Conservation (phyloP, 2,329 filamentous ascomycete species). For the Penicillium expansum region DNA sequence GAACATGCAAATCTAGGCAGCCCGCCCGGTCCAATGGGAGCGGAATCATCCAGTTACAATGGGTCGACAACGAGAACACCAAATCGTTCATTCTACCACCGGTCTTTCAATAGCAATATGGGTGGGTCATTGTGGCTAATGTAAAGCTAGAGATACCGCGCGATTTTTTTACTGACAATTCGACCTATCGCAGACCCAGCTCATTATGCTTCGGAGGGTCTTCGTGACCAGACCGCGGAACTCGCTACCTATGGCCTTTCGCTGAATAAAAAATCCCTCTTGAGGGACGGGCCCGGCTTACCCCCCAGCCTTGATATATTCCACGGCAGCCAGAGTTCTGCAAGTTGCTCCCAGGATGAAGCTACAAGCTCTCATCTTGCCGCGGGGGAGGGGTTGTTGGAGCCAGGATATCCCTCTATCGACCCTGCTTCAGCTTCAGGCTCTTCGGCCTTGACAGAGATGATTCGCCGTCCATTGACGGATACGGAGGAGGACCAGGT, state of each 20-base stretch:
- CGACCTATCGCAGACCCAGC: constrained; percentile 61
- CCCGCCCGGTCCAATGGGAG: constrained; percentile 25
- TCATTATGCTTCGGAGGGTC: constrained; percentile 69
- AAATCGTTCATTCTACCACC: constrained; percentile 45
- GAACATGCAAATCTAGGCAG: constrained; percentile 32
- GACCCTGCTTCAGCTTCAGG: constrained; percentile 34
- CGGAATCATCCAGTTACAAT: constrained; percentile 31
- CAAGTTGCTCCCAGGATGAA: constrained; percentile 14
- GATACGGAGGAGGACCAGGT: constrained; percentile 21
- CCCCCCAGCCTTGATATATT: constrained; percentile 34
- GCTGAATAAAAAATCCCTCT: constrained; percentile 27
- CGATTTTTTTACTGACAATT: constrained; percentile 22
- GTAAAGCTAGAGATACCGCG: background rate
- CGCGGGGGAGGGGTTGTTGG: constrained; percentile 12
- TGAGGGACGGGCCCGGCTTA: constrained; percentile 27
- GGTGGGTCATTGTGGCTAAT: constrained; percentile 28
- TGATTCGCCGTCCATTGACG: constrained; percentile 47
- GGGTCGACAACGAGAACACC: constrained; percentile 41
- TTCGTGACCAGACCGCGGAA: constrained; percentile 84
- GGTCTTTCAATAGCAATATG: constrained; percentile 43
- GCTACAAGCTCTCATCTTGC: constrained; percentile 15
- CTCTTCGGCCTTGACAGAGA: constrained; percentile 50
- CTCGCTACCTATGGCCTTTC: constrained; percentile 78
- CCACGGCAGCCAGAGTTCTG: constrained; percentile 13
- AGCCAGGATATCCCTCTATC: constrained; percentile 14